Conservation (phyloP, 306 rosid species). For the Carpinus viminea region DNA sequence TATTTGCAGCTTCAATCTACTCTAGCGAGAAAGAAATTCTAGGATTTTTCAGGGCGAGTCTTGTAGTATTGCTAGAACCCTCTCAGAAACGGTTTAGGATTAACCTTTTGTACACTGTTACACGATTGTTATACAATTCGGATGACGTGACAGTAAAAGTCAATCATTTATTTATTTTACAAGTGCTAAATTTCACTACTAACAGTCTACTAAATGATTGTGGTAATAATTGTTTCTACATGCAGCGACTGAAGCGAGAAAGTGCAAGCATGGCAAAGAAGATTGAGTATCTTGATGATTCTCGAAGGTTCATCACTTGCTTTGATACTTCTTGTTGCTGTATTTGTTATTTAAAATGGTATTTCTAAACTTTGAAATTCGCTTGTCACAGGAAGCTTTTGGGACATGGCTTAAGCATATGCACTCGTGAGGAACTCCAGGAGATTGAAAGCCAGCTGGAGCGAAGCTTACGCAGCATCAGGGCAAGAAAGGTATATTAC, state of each 20-base stretch:
- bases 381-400: conserved; percentile 51
- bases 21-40: too few relatives aligned
- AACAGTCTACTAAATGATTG: too few relatives aligned
- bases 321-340: not conserved
- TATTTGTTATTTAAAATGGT: not conserved
- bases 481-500: conserved; percentile 53
- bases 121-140: too few relatives aligned
- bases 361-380: conserved; percentile 10
- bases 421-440: conserved; percentile 53
- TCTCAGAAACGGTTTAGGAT: too few relatives aligned
- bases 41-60: too few relatives aligned
- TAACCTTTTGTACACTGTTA: too few relatives aligned
- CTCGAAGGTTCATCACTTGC: conserved; percentile 45
- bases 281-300: conserved; percentile 54
- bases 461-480: conserved; percentile 41
- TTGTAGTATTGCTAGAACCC: too few relatives aligned
- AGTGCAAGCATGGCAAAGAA: conserved; percentile 39
- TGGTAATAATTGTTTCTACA: not conserved
- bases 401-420: conserved; percentile 47
- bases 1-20: too few relatives aligned
- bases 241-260: conserved; percentile 62
- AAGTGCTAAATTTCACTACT: too few relatives aligned
- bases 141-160: too few relatives aligned
- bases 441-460: conserved; percentile 43
- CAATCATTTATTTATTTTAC: too few relatives aligned